These are phyloP conservation scores for Cucurbitaria berberidis DNA, from an alignment of 2,329 filamentous ascomycete species.

Conservation along the genomic window DNA sequence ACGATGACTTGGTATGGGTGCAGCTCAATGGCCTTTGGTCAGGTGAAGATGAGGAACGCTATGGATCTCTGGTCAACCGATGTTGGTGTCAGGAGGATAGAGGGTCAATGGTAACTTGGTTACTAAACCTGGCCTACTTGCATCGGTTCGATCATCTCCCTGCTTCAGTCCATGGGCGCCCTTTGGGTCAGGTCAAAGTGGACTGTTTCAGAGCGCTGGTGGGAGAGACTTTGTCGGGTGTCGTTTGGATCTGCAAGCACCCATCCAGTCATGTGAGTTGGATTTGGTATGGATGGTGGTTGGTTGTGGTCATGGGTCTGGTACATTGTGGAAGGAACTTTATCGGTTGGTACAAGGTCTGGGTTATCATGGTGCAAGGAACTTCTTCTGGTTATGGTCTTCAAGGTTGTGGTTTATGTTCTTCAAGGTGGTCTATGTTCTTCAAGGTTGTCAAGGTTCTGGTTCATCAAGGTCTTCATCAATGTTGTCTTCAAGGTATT, in stretches of 20 bases:
- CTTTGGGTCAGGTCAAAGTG: slow-evolving; percentile 8
- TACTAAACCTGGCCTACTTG: slow-evolving; percentile 5
- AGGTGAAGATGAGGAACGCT: slow-evolving; percentile 3
- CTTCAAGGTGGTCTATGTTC: background rate
- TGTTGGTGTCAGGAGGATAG: slow-evolving; percentile 3
- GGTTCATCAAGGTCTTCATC: background rate
- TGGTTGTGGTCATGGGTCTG: background rate
- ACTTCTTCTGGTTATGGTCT: background rate
- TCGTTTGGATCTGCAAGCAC: background rate
- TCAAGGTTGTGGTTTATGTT: background rate
- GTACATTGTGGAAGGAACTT: background rate
- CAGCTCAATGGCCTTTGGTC: background rate
- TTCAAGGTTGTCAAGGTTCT: background rate
- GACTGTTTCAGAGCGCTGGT: slow-evolving; percentile 4
- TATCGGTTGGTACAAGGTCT: background rate
- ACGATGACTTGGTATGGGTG: slow-evolving; percentile 1
- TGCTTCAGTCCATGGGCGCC: slow-evolving; percentile 2
- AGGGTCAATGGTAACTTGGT: background rate
- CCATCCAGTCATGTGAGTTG: background rate
- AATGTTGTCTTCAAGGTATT: background rate
- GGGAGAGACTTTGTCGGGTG: slow-evolving; percentile 4
- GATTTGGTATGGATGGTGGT: background rate
- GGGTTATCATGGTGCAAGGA: background rate
- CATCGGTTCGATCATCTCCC: background rate
- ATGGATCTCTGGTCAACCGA: background rate